Percentiles rank a stretch among this genome's conserved stretches.
phyloP scores from a whole-genome alignment of 257 asterid genomes.

The Echium plantagineum region DNA sequence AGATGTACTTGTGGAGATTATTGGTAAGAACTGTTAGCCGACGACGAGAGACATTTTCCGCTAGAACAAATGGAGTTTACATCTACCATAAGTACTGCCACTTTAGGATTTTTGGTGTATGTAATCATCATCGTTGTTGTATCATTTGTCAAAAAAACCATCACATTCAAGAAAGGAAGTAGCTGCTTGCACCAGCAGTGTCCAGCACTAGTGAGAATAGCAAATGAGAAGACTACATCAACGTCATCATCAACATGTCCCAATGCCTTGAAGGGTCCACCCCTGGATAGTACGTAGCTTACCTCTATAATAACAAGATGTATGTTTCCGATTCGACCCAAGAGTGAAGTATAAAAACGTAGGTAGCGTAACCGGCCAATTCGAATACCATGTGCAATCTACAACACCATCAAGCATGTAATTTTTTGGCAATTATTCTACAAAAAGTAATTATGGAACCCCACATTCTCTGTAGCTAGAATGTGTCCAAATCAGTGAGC shows the following conservation, averaged over 20 bases:
- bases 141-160: not conserved
- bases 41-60: not conserved
- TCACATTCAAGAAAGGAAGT: not conserved
- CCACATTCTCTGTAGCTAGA: not conserved
- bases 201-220: no score
- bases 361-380: no score
- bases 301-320: no score
- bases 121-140: not conserved
- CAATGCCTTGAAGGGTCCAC: no score
- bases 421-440: not conserved
- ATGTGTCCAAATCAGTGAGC: not conserved
- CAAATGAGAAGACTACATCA: no score
- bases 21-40: constrained; percentile 27
- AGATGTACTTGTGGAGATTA: constrained; percentile 55
- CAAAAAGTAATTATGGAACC: not conserved
- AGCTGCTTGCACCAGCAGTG: no score
- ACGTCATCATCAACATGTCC: no score
- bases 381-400: not conserved
- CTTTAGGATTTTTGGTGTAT: not conserved
- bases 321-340: no score
- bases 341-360: no score
- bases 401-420: not conserved
- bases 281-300: no score
- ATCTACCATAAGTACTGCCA: not conserved
- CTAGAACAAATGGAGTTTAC: not conserved